Evolutionary conservation across 164 flowering plant species (phyloP).

Genomic region (Stephania japonica): DNA sequence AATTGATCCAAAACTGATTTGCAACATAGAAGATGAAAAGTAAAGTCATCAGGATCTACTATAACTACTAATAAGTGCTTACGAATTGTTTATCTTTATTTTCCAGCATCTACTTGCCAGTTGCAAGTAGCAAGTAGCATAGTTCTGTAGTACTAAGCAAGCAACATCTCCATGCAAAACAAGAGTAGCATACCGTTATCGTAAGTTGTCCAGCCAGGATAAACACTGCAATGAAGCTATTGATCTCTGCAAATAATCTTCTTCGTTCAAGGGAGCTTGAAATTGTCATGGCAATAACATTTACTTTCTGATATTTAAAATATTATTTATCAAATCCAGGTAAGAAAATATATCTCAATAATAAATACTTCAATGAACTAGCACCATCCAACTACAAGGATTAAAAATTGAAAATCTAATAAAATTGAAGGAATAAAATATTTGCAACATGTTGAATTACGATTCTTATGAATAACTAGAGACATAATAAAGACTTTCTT

Average conservation of each 20-base stretch:
- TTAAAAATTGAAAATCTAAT: neutral
- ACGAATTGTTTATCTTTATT: neutral
- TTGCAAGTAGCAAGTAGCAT: neutral
- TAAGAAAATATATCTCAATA: neutral
- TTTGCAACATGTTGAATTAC: neutral
- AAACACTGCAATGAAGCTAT: slow-evolving; percentile 88
- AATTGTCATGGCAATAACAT: slow-evolving; percentile 71
- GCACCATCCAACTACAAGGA: neutral
- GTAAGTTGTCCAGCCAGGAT: slow-evolving; percentile 90
- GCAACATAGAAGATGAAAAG: neutral
- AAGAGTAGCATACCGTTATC: slow-evolving; percentile 55
- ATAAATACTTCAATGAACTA: no score
- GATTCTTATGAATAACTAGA: neutral
- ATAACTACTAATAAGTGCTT: neutral
- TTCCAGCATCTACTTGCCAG: neutral
- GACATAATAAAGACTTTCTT: neutral
- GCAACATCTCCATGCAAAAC: neutral
- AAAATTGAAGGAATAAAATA: neutral
- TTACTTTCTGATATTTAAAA: slow-evolving; percentile 69
- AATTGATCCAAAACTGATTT: neutral
- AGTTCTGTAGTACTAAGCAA: neutral
- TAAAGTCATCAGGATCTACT: neutral
- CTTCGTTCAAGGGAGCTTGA: slow-evolving; percentile 67
- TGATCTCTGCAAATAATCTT: slow-evolving; percentile 83
- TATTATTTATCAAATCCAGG: slow-evolving; percentile 3